Base-by-base conservation (phyloP, 805 yeast species). In the Candida patagonica region DNA sequence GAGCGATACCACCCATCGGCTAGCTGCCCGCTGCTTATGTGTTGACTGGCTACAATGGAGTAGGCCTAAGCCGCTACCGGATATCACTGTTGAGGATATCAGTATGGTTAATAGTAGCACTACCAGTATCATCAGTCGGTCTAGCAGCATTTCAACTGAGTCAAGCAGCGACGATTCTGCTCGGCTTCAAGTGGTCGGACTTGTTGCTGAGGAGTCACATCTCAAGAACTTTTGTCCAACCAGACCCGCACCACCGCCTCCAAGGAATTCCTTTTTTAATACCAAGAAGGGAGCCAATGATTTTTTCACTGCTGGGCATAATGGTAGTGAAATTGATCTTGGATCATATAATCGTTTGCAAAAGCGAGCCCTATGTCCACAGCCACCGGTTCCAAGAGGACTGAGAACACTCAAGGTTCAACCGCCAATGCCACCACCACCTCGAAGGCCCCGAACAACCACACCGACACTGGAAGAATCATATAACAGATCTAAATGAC, bases 11-110 rank as follows among this genome's bases (percentile, higher is more conserved):
- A 55, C 59, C 2, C 42, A 38, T 8, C 40, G 57, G 17, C 42
- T 55, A n/a, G 56, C 59, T 7, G 30, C 36, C 0, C 31, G 58
- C 17, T 55, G 59, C 37, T 37, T 55, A 17, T 33, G 35, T 5
- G 55, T 53, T 1, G 44, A 42, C 9, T 51, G 55, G 55, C 42
- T 51, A 4, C 17, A 22, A 6, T 33, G 37, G 37, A 6, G n/a
- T 22, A 10, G 12, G 46, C 50, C 32, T 25, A 6, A 37, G n/a
- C 26, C 47, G 24, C 26, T 37, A 21, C n/a, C 35, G 20, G 15
- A 34, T 30, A 2, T 25, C 37, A 9, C 35, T 15, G 26, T 36
- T 32, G 9, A 34, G 21, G 6, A 15, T 25, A 38, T 31, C 26
- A 38, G 19, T 19, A 30, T 16, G 17, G 22, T 17, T 15, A 21